phyloP scores from a whole-genome alignment of 371 early-diverging fungal genomes.

The Rhizopus stolonifer region DNA sequence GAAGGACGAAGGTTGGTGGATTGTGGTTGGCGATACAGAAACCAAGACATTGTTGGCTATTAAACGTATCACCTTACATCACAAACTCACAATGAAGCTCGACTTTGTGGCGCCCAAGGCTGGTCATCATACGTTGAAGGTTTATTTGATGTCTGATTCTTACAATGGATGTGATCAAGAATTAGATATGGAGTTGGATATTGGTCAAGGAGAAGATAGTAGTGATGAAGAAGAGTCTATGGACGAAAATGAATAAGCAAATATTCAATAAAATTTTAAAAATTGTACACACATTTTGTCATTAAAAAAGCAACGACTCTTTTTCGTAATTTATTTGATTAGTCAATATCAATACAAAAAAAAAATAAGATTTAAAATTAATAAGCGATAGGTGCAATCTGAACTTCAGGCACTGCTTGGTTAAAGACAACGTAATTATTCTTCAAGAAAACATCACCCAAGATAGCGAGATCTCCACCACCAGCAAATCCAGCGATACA shows the following conservation, averaged over 20 bases:
- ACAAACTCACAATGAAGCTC: constrained; percentile 66
- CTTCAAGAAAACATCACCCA: constrained; percentile 52
- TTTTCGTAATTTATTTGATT: no score
- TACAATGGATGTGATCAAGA: constrained; percentile 96
- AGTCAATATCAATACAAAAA: not conserved
- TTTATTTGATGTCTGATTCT: constrained; percentile 92
- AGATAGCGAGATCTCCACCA: constrained; percentile 24
- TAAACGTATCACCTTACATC: constrained; percentile 82
- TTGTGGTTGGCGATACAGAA: constrained; percentile 84
- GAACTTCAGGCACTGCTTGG: constrained; percentile 23
- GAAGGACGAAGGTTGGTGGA: constrained; percentile 97
- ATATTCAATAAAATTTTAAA: not conserved
- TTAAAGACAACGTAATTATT: constrained; percentile 42
- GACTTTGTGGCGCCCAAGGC: constrained; percentile 81
- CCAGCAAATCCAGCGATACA: constrained; percentile 23
- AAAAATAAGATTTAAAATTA: not conserved
- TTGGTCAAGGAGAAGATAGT: constrained; percentile 63
- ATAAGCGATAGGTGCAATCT: constrained; percentile 14
- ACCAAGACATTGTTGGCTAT: constrained; percentile 84
- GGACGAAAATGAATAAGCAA: constrained; percentile 22
- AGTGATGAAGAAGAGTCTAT: constrained; percentile 48
- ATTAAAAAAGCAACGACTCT: no score
- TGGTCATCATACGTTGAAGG: constrained; percentile 67
- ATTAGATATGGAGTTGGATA: constrained; percentile 73
- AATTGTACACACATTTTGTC: constrained; percentile 1